Percentiles rank a stretch among this genome's conserved stretches.
Conservation (phyloP, 306 rosid species). For the Biancaea sappan region DNA sequence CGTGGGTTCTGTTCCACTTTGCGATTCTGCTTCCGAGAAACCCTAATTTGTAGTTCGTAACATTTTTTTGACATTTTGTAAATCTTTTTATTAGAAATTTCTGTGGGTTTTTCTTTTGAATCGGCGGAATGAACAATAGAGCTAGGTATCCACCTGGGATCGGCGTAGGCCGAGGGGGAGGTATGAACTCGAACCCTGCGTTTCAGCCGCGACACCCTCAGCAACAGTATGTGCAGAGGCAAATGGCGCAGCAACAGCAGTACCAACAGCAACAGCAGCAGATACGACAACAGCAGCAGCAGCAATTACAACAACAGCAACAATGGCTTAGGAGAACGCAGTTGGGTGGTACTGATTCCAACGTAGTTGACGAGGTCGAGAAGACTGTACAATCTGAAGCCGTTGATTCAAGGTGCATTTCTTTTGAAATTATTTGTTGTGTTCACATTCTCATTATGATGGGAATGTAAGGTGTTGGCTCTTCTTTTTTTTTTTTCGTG, state of each 20-base stretch:
- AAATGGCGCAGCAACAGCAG: constrained; percentile 46
- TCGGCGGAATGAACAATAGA: constrained; percentile 71
- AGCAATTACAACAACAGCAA: constrained; percentile 49
- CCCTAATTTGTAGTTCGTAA: constrained; percentile 36
- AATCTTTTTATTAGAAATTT: constrained; percentile 41
- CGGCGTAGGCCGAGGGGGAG: constrained; percentile 78
- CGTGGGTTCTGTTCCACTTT: constrained; percentile 24
- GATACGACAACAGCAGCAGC: constrained; percentile 33
- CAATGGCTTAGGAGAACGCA: constrained; percentile 91
- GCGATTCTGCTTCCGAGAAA: constrained; percentile 35
- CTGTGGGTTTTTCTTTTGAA: constrained; percentile 39
- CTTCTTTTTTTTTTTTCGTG: no score
- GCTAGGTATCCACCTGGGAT: constrained; percentile 96
- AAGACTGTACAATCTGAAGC: constrained; percentile 99
- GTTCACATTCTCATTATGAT: not conserved
- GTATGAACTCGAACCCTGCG: constrained; percentile 65
- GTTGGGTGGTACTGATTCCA: constrained; percentile 63
- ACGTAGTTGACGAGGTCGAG: constrained; percentile 81
- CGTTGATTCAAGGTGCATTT: constrained; percentile 70
- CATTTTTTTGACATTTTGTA: constrained; percentile 31
- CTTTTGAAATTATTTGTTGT: not conserved
- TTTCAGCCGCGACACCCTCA: constrained; percentile 74
- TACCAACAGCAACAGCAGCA: constrained; percentile 39
- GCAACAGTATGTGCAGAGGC: constrained; percentile 68
- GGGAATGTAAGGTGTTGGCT: constrained; percentile 3